Conservation (phyloP, 2,329 filamentous ascomycete species). For the Neocucurbitaria cava region DNA sequence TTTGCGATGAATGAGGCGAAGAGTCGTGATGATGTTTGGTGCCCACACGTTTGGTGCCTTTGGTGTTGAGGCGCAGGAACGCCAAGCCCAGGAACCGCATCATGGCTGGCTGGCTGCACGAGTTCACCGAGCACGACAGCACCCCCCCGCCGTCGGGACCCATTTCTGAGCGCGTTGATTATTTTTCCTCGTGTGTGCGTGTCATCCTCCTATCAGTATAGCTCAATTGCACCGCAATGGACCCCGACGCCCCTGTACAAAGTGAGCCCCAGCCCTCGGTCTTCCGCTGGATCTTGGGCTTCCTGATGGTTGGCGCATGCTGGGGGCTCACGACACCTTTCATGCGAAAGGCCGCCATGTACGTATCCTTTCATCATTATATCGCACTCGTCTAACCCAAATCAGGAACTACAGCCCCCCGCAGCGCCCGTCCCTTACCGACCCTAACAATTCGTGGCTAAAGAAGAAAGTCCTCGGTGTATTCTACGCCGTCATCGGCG, state of each 20-base stretch:
- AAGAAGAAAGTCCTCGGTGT: slow-evolving; percentile 68
- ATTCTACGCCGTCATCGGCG: slow-evolving; percentile 77
- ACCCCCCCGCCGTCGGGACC: not conserved
- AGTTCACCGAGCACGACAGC: not conserved
- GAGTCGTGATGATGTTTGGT: not conserved
- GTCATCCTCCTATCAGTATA: not conserved
- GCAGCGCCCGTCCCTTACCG: slow-evolving; percentile 38
- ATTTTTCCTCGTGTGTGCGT: not conserved
- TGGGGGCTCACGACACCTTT: slow-evolving; percentile 93
- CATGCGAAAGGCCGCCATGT: slow-evolving; percentile 82
- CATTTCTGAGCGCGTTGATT: not conserved
- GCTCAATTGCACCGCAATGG: slow-evolving; percentile 24
- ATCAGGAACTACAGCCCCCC: slow-evolving; percentile 66
- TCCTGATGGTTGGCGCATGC: slow-evolving; percentile 87
- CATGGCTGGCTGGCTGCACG: not conserved
- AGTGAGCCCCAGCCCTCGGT: slow-evolving; percentile 50
- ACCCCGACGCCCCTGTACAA: slow-evolving; percentile 36
- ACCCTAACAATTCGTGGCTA: slow-evolving; percentile 62
- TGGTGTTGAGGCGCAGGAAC: slow-evolving; percentile 4
- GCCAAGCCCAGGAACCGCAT: not conserved
- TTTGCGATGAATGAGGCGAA: not conserved
- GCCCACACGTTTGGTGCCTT: too few species aligned
- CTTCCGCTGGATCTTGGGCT: slow-evolving; percentile 86
- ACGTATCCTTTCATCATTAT: not conserved
- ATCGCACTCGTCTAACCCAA: slow-evolving; percentile 1